Percentiles rank a stretch among this genome's conserved stretches.
Conservation (phyloP, 2,329 filamentous ascomycete genomes). For the Colletotrichum cereale region DNA sequence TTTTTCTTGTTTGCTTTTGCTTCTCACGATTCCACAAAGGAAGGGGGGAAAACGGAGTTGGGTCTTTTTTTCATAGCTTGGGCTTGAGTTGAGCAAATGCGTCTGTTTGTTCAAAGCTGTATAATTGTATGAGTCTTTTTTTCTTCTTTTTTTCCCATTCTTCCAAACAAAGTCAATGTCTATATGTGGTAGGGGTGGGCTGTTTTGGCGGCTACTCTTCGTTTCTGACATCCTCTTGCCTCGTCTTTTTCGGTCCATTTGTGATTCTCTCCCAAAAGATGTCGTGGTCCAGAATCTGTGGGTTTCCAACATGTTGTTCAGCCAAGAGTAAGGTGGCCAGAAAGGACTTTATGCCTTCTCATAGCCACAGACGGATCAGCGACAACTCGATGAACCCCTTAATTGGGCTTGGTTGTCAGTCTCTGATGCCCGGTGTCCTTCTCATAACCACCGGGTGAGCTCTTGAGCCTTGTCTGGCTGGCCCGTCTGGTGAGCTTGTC, state of each 20-base stretch:
- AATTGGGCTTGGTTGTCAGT: background rate
- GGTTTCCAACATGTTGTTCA: background rate
- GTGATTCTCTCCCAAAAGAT: background rate
- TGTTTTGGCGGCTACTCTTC: background rate
- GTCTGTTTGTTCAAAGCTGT: background rate
- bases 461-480: background rate
- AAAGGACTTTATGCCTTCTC: background rate
- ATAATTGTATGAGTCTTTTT: background rate
- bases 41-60: constrained; percentile 4
- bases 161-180: background rate
- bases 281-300: no score
- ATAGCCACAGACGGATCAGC: no score
- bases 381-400: no score
- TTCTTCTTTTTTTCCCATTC: background rate
- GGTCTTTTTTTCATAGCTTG: background rate
- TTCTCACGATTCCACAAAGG: constrained; percentile 8
- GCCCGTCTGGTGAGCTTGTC: background rate
- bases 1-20: background rate
- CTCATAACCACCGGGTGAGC: no score
- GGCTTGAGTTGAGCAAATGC: background rate
- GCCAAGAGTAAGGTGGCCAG: background rate
- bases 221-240: background rate
- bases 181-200: background rate
- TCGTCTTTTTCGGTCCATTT: background rate
- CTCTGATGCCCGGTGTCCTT: background rate